These are phyloP conservation scores for Lactarius quietus DNA, from an alignment of 768 basidiomycete species.

Conservation along the genomic window DNA sequence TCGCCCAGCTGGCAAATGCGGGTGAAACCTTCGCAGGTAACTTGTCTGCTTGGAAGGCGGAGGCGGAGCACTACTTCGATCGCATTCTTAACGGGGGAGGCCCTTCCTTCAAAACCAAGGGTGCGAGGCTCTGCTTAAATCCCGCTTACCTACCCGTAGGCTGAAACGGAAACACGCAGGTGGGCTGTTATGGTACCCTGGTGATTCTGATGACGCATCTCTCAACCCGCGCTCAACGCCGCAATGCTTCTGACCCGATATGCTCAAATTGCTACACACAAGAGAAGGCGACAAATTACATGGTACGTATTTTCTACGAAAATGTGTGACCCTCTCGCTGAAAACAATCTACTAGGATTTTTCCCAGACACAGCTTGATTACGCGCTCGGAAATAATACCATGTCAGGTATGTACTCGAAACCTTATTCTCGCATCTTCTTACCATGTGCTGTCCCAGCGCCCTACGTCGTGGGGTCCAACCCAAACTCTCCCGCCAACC, in stretches of 20 bases:
- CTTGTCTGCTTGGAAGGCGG: constrained; percentile 59
- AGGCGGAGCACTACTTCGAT: constrained; percentile 78
- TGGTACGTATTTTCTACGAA: constrained; percentile 38
- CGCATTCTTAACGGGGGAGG: constrained; percentile 55
- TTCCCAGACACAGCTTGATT: constrained; percentile 74
- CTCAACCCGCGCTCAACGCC: constrained; percentile 81
- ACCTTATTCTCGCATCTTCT: neutral
- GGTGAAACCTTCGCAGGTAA: constrained; percentile 50
- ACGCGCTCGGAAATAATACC: constrained; percentile 83
- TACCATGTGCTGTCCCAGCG: constrained; percentile 37
- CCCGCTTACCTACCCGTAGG: neutral
- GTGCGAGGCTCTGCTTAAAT: constrained; percentile 39
- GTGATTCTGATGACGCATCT: constrained; percentile 75
- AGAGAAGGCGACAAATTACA: constrained; percentile 56
- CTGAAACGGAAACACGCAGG: constrained; percentile 42
- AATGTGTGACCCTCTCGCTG: constrained; percentile 15
- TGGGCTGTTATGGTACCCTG: constrained; percentile 77
- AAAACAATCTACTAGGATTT: constrained; percentile 47
- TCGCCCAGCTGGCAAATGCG: constrained; percentile 65
- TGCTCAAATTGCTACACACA: constrained; percentile 65
- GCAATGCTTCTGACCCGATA: constrained; percentile 82
- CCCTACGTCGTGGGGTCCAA: constrained; percentile 87
- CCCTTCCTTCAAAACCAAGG: constrained; percentile 54
- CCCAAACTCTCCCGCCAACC: constrained; percentile 87
- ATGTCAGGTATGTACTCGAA: constrained; percentile 60